Conservation (phyloP, 2,329 filamentous ascomycete species). For the Xylariaceae sp. region DNA sequence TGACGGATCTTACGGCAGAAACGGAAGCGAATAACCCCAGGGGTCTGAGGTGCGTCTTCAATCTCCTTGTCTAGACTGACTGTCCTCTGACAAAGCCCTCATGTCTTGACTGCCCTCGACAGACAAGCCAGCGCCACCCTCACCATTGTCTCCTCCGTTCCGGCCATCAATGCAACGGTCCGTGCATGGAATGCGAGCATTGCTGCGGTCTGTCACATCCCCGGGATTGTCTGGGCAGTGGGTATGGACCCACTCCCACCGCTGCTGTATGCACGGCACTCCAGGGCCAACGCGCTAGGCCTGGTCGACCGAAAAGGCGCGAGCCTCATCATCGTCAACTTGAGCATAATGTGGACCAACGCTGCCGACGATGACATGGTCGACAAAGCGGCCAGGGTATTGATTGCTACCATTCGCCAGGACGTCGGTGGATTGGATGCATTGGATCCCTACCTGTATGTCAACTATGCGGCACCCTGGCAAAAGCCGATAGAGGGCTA, state of each 20-base stretch:
- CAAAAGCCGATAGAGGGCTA: not conserved
- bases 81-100: not conserved
- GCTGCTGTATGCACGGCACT: not conserved
- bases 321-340: not conserved
- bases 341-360: not conserved
- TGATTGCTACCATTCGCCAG: not conserved
- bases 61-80: not conserved
- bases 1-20: not conserved
- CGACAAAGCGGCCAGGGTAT: not conserved
- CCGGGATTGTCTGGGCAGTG: not conserved
- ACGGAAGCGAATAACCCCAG: not conserved
- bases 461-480: not conserved
- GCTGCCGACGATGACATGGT: not conserved
- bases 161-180: not conserved
- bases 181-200: not conserved
- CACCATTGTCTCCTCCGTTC: not conserved
- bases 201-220: not conserved
- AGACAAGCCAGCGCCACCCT: conserved; percentile 5
- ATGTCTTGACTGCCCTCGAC: not conserved
- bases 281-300: not conserved
- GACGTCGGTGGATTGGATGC: not conserved
- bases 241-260: not conserved
- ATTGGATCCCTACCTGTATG: not conserved
- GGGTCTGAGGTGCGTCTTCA: not conserved
- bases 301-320: not conserved